phyloP scores from a whole-genome alignment of 2,329 filamentous ascomycete species.

The Sclerotiophoma versabilis region DNA sequence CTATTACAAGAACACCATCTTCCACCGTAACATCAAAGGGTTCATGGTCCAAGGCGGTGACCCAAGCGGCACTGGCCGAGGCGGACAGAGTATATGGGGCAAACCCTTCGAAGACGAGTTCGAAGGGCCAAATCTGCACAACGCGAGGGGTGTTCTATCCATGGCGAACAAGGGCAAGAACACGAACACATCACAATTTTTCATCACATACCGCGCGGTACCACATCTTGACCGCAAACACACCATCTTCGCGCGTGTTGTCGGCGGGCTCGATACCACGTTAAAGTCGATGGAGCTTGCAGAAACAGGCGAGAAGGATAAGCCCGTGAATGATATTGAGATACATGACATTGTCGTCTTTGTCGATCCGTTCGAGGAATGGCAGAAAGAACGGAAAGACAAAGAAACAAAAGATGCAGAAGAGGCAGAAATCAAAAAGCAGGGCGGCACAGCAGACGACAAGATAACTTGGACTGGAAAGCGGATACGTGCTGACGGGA shows the following conservation, averaged over 20 bases:
- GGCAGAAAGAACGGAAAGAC: conserved; percentile 69
- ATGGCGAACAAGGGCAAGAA: conserved; percentile 99
- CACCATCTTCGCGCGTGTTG: conserved; percentile 91
- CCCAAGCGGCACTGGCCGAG: conserved; percentile 87
- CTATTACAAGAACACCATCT: conserved; percentile 83
- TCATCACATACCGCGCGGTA: conserved; percentile 85
- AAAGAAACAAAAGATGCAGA: conserved; percentile 67
- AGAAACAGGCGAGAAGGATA: conserved; percentile 75
- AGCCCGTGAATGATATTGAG: conserved; percentile 77
- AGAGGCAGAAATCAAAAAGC: conserved; percentile 67
- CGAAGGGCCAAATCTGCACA: conserved; percentile 86
- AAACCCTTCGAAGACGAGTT: conserved; percentile 95
- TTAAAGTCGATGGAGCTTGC: conserved; percentile 79
- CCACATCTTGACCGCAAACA: conserved; percentile 94
- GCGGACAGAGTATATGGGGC: conserved; percentile 90
- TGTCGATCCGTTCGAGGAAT: conserved; percentile 95
- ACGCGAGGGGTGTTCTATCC: conserved; percentile 77
- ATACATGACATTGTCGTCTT: conserved; percentile 87
- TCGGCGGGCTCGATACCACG: conserved; percentile 75
- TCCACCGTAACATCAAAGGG: conserved; percentile 92
- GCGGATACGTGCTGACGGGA: conserved; percentile 74
- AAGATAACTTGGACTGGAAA: conserved; percentile 96
- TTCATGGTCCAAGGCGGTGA: conserved; percentile 99
- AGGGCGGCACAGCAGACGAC: conserved; percentile 84
- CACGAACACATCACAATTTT: conserved; percentile 94